Evolutionary conservation across 1,284 basidiomycete species (phyloP), one percentile per base, ranked within the genome.

Genomic region (Xerocomus nothofagi): DNA sequence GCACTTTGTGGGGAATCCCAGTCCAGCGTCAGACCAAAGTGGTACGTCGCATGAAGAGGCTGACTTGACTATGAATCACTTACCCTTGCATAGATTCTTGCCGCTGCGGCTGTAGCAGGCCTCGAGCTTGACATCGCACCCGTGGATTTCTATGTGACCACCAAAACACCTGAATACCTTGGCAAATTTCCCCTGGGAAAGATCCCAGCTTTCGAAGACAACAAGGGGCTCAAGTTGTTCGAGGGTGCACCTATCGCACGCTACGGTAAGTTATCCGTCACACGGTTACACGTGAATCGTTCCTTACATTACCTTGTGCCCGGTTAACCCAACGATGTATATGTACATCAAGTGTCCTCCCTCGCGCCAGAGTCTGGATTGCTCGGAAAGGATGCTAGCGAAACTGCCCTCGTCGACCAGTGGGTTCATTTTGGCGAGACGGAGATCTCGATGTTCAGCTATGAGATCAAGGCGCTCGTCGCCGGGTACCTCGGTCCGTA

Each of bases 181-280:
- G 57, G 65, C 44, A 79, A 80, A 63, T 79, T 77, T 64, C 74
- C 74, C 15, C 34, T 71, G 47, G 78, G 73, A 47, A 75, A 76
- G 70, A 55, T 81, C 45, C 84, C 84, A 26, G 73, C 71, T 21
- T 80, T 86, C 55, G 78, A 81, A 65, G 69, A 67, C 50, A 59
- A 68, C 39, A 73, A 81, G 49, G 81, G 80, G 43, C 68, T 78
- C 60, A 65, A 63, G 57, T 65, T 86, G 53, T 69, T 72, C 56
- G 84, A 86, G 73, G 72, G 71, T 24, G 70, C 72, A 37, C 71
- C 83, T 51, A 84, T 86, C 60, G 76, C 81, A 30, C 75, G 73
- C 54, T 80, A 83, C 68, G 70, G 83, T 78, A 66, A 74, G 81
- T 78, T 8, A 31, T n/a, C n/a, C n/a, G n/a, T n/a, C 15, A 10